Evolutionary conservation across 2,329 filamentous ascomycete genomes (phyloP).

Genomic region (Ophiostoma angusticollis): DNA sequence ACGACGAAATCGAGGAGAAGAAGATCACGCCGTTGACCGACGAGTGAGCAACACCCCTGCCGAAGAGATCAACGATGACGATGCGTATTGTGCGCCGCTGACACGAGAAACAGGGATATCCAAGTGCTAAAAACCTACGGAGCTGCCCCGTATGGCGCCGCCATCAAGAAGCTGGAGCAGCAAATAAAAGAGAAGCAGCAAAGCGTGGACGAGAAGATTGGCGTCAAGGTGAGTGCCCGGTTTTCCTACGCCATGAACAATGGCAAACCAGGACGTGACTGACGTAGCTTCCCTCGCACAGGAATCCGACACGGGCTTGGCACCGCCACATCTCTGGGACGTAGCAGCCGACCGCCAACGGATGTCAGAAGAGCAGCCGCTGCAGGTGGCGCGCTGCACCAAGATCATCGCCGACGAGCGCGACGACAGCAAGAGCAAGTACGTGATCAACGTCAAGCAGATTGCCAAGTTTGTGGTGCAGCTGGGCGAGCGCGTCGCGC

Average conservation of each 20-base stretch:
- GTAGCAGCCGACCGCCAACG: conserved; percentile 94
- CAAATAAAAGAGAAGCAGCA: conserved; percentile 99
- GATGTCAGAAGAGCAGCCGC: conserved; percentile 95
- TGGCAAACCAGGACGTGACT: background rate
- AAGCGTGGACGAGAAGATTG: conserved; percentile 98
- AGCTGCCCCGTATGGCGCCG: conserved; percentile 84
- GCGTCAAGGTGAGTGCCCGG: conserved; percentile 52
- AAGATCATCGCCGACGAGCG: conserved; percentile 98
- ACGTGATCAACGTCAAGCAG: conserved; percentile 99
- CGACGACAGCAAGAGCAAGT: conserved; percentile 96
- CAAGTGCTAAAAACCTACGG: conserved; percentile 99
- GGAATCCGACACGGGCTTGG: conserved; percentile 97
- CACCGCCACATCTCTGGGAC: conserved; percentile 97
- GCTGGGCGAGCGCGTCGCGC: conserved; percentile 88
- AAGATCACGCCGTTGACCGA: conserved; percentile 96
- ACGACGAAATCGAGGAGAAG: conserved; percentile 97
- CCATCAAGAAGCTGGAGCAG: conserved; percentile 94
- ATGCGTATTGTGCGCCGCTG: too few relatives aligned
- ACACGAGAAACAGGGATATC: conserved; percentile 93
- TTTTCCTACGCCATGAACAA: too few relatives aligned
- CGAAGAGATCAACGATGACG: too few relatives aligned
- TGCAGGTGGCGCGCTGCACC: conserved; percentile 94
- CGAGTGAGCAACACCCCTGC: conserved; percentile 48
- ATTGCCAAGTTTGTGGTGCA: conserved; percentile 99
- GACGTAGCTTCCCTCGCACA: conserved; percentile 26